A percentile compares a stretch with the other conserved stretches of the same genome.
phyloP scores from a whole-genome alignment of 2,329 filamentous ascomycete species.

The Pseudogymnoascus sp. region DNA sequence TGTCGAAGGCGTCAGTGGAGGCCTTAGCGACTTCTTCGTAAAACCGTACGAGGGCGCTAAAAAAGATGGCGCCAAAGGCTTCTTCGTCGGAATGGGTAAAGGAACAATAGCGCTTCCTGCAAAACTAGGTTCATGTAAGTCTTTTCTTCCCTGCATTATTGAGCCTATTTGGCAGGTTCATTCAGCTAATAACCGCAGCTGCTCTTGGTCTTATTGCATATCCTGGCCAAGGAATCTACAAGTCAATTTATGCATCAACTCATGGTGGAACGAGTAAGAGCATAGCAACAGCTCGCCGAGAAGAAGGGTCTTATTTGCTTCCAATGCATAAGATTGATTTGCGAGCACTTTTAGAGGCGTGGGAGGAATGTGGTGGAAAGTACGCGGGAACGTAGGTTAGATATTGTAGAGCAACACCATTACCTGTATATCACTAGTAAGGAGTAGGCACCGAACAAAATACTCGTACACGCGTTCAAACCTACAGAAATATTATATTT shows the following conservation, averaged over 20 bases:
- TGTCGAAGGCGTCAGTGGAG: slow-evolving; percentile 12
- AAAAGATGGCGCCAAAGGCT: slow-evolving; percentile 13
- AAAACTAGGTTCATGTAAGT: slow-evolving; percentile 10
- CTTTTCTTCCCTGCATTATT: too few species aligned
- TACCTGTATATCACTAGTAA: too few species aligned
- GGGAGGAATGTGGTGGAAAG: neutral
- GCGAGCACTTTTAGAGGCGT: neutral
- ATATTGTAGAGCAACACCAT: neutral
- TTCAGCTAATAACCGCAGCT: slow-evolving; percentile 29
- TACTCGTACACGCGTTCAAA: too few species aligned
- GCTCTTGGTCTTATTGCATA: slow-evolving; percentile 17
- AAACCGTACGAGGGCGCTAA: slow-evolving; percentile 14
- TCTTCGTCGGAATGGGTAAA: slow-evolving; percentile 14
- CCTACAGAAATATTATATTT: too few species aligned
- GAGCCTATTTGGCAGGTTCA: neutral
- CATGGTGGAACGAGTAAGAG: neutral
- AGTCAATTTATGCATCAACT: slow-evolving; percentile 4
- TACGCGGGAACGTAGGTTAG: neutral
- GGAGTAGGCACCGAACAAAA: too few species aligned
- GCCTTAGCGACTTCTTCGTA: slow-evolving; percentile 13
- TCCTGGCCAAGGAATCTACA: slow-evolving; percentile 15
- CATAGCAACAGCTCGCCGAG: neutral
- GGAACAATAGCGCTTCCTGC: slow-evolving; percentile 11
- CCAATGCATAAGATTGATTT: neutral
- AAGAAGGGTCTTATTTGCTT: neutral